Percentiles rank a stretch among this genome's conserved stretches.
phyloP scores from a whole-genome alignment of 129 eudicot genomes.

The Gnaphalium uliginosum region DNA sequence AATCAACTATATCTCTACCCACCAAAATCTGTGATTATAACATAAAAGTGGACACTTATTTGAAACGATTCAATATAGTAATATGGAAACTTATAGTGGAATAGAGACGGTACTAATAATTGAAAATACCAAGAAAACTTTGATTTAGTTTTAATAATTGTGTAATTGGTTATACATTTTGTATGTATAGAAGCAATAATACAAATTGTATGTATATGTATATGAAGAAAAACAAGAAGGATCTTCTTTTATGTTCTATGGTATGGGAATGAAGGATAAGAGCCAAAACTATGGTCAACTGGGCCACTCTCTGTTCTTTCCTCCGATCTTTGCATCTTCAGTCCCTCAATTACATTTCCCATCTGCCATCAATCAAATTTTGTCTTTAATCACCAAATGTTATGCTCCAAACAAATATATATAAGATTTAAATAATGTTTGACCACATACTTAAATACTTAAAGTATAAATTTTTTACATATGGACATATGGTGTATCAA shows the following conservation, averaged over 20 bases:
- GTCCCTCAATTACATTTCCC: slow-evolving; percentile 60
- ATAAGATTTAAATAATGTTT: not conserved
- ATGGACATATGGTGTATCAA: no score
- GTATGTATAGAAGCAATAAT: slow-evolving; percentile 33
- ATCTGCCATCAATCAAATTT: slow-evolving; percentile 48
- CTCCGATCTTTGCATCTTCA: slow-evolving; percentile 44
- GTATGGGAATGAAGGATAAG: slow-evolving; percentile 58
- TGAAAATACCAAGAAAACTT: slow-evolving; percentile 6
- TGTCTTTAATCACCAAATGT: slow-evolving; percentile 38
- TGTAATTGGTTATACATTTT: slow-evolving; percentile 34
- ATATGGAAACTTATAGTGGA: no score
- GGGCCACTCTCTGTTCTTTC: slow-evolving; percentile 45
- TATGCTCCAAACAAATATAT: slow-evolving; percentile 9
- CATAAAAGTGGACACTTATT: no score
- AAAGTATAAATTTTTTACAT: no score
- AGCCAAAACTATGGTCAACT: slow-evolving; percentile 67
- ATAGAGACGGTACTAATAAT: no score
- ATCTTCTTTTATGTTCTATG: slow-evolving; percentile 41
- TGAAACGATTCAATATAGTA: no score
- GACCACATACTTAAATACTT: not conserved
- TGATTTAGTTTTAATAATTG: slow-evolving; percentile 24
- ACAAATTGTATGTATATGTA: slow-evolving; percentile 30
- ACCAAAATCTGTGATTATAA: no score
- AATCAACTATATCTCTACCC: no score
- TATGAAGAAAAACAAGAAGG: slow-evolving; percentile 23